Evolutionary conservation across 139 green algal species (phyloP), one percentile per base, ranked within the genome.

Genomic region (Chlorella sp.): DNA sequence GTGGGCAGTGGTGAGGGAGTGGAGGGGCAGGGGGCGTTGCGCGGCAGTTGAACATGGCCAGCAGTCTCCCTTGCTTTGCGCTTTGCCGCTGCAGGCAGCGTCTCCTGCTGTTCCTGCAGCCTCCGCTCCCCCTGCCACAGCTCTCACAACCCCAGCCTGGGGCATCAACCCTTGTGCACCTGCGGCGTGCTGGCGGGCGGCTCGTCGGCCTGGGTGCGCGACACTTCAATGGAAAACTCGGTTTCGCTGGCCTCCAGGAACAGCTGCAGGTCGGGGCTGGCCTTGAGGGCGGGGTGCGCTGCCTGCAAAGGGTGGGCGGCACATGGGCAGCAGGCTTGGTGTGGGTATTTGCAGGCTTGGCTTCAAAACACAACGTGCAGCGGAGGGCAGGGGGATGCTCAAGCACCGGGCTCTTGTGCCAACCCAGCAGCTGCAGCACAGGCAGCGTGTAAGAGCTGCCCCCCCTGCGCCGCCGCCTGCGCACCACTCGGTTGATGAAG

Each of bases 201-300:
- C n/a, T 84, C 79, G 6, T 83, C n/a, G 70, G 81, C 60, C 88
- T 87, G 80, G 25, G 71, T 72, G n/a, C 89, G 79, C 60, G 88
- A 93, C 85, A 96, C 89, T 87, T 97, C 92, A 20, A 95, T 83
- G 3, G 7, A 91, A 90, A 93, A 99, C 41, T 91, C 91, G 38
- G 98, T 94, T 68, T 99, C 96, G 71, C 85, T 93, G 3, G 94
- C 92, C 76, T 97, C 89, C 38, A 98, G 89, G 87, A 98, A 98
- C 6, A 92, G 84, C 84, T 93, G 92, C 78, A 98, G 89, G 69
- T 96, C 91, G 38, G 36, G 44, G 85, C 89, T 94, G 41, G 89
- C 65, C 25, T 86, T 82, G n/a, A 99, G 93, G n/a, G 89, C 60
- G 0, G 93, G 94, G 82, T 98, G 96, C 2, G 86, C 65, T 0